Conservation (phyloP, 805 yeast genomes). For the Candida morakotiae region DNA sequence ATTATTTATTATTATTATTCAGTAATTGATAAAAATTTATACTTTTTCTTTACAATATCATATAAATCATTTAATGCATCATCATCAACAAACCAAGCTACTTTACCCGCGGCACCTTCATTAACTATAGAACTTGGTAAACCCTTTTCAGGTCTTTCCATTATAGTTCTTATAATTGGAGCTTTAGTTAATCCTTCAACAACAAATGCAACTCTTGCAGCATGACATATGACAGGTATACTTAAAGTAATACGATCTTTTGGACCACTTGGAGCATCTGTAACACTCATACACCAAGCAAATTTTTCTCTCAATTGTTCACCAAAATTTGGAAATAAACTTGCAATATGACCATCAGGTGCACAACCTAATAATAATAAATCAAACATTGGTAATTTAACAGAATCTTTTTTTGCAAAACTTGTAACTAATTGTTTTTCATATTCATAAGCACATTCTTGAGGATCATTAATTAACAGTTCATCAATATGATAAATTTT, state of each 20-base stretch:
- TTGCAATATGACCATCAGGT: constrained; percentile 97
- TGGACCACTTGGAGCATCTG: constrained; percentile 89
- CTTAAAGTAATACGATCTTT: constrained; percentile 79
- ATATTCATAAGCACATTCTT: constrained; percentile 91
- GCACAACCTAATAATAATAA: constrained; percentile 92
- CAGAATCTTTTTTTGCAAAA: constrained; percentile 95
- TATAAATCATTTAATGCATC: constrained; percentile 82
- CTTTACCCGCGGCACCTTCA: constrained; percentile 95
- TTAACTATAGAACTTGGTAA: constrained; percentile 90
- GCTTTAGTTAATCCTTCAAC: constrained; percentile 97
- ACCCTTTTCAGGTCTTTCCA: constrained; percentile 97
- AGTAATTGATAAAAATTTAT: constrained; percentile 48
- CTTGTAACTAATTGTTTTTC: constrained; percentile 83
- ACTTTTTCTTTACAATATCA: constrained; percentile 64
- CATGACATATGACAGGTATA: constrained; percentile 91
- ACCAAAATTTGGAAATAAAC: constrained; percentile 86
- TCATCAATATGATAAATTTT: constrained; percentile 82
- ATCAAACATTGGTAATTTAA: constrained; percentile 92
- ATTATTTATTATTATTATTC: background rate
- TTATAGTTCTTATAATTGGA: constrained; percentile 81
- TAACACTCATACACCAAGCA: constrained; percentile 95
- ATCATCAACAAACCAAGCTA: constrained; percentile 95
- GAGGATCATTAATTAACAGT: constrained; percentile 67
- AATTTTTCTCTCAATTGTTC: constrained; percentile 82
- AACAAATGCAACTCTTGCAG: constrained; percentile 88